These are phyloP conservation scores for Ceratocystis harringtonii DNA, from an alignment of 2,329 filamentous ascomycete species.

Conservation along the genomic window DNA sequence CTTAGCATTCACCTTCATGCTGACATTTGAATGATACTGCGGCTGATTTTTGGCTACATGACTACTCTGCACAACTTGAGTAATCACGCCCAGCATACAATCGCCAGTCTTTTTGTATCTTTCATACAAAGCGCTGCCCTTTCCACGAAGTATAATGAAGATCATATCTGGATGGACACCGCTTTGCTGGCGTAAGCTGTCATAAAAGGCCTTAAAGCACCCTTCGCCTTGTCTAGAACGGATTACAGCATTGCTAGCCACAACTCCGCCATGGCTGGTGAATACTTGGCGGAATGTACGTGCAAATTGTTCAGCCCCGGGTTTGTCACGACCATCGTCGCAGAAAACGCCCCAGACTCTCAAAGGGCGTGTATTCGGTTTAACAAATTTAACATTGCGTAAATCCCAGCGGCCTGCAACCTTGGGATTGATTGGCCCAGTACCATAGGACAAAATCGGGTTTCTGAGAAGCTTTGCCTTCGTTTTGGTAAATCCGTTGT, in stretches of 20 bases:
- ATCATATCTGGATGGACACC: not conserved
- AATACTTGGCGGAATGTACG: conserved; percentile 33
- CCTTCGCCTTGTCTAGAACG: conserved; percentile 19
- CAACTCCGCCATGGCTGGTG: conserved; percentile 35
- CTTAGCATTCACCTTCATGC: conserved; percentile 96
- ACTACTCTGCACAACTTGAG: conserved; percentile 61
- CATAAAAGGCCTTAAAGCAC: not conserved
- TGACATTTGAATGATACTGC: conserved; percentile 86
- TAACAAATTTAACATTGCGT: conserved; percentile 50
- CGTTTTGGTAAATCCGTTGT: conserved; percentile 45
- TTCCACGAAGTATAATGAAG: conserved; percentile 28
- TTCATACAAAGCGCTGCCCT: conserved; percentile 51
- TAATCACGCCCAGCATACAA: conserved; percentile 66
- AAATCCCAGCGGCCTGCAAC: conserved; percentile 73
- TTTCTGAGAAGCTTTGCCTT: conserved; percentile 56
- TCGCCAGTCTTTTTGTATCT: conserved; percentile 83
- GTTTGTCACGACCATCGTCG: conserved; percentile 32
- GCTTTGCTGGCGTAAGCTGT: not conserved
- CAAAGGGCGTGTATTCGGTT: conserved; percentile 46
- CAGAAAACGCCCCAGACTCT: conserved; percentile 56
- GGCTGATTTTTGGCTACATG: conserved; percentile 56
- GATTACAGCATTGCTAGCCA: conserved; percentile 26
- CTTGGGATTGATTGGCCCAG: conserved; percentile 42
- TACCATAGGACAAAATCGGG: conserved; percentile 33
- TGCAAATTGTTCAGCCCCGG: conserved; percentile 24